A percentile compares a stretch with the other conserved stretches of the same genome.
Evolutionary conservation across 2,329 filamentous ascomycete genomes (phyloP).

Genomic region (Mycogone perniciosa): DNA sequence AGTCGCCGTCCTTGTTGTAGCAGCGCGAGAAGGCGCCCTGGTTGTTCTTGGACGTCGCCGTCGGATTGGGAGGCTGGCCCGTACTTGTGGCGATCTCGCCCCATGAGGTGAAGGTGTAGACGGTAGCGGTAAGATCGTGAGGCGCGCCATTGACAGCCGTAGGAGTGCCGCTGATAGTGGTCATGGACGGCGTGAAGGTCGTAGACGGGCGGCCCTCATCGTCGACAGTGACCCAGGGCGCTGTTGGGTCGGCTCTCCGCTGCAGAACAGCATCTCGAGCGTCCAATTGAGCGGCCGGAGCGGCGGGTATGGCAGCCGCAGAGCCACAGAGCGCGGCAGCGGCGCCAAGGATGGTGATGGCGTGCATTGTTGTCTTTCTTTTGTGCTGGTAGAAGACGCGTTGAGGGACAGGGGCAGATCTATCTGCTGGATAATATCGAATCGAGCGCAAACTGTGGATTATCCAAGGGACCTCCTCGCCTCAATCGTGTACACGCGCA

Average conservation of each 20-base stretch:
- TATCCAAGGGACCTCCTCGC: no score
- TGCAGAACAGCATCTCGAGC: conserved; percentile 15
- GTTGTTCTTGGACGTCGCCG: conserved; percentile 34
- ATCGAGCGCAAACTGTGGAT: no score
- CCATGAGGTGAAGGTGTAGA: conserved; percentile 32
- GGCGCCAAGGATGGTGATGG: conserved; percentile 24
- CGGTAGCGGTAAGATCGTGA: conserved; percentile 41
- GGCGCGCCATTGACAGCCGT: conserved; percentile 33
- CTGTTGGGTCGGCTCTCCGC: conserved; percentile 11
- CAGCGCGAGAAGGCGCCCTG: conserved; percentile 46
- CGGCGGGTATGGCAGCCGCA: conserved; percentile 25
- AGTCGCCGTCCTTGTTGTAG: conserved; percentile 39
- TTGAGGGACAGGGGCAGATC: not conserved
- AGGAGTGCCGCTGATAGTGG: conserved; percentile 40
- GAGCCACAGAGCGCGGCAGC: conserved; percentile 21
- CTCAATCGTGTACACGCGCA: no score
- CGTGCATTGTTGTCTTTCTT: conserved; percentile 23
- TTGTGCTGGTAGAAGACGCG: not conserved
- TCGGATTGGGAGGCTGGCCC: conserved; percentile 39
- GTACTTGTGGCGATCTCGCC: conserved; percentile 35
- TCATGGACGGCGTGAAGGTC: conserved; percentile 45
- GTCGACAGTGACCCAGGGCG: conserved; percentile 47
- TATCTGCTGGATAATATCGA: not conserved
- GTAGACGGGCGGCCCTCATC: conserved; percentile 37
- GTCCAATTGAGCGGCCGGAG: conserved; percentile 16